Conservation (phyloP, 768 basidiomycete genomes). For the Pleurotus citrinopileatus region DNA sequence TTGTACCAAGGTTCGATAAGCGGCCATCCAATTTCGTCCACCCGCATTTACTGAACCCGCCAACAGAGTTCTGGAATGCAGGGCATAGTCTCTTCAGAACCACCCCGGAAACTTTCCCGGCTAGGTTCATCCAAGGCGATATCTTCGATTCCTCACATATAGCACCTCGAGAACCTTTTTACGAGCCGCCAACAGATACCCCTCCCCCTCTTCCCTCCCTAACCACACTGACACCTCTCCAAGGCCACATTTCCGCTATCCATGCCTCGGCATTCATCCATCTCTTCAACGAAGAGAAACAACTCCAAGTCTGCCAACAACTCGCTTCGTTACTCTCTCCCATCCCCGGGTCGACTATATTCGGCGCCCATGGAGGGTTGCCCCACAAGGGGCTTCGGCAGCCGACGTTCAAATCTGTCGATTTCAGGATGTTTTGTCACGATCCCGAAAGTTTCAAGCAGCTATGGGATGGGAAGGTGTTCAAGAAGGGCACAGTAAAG, state of each 20-base stretch:
- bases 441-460: constrained; percentile 32
- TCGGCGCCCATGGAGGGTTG: constrained; percentile 36
- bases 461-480: constrained; percentile 33
- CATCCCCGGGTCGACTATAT: constrained; percentile 41
- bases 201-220: constrained; percentile 27
- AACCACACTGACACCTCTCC: constrained; percentile 41
- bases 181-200: constrained; percentile 19
- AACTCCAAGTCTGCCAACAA: constrained; percentile 36
- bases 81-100: constrained; percentile 61
- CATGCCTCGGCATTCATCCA: constrained; percentile 53
- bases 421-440: constrained; percentile 29
- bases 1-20: constrained; percentile 25
- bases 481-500: constrained; percentile 27
- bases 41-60: background rate
- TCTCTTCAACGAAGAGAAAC: constrained; percentile 39
- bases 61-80: constrained; percentile 56
- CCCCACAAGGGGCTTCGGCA: constrained; percentile 26
- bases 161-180: constrained; percentile 23
- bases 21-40: background rate
- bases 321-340: constrained; percentile 40
- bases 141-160: constrained; percentile 45
- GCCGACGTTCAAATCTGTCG: background rate
- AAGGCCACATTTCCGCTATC: constrained; percentile 44
- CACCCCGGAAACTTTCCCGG: constrained; percentile 49
- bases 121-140: constrained; percentile 54